Conservation (phyloP, 306 rosid species). For the Styphnolobium japonicum region DNA sequence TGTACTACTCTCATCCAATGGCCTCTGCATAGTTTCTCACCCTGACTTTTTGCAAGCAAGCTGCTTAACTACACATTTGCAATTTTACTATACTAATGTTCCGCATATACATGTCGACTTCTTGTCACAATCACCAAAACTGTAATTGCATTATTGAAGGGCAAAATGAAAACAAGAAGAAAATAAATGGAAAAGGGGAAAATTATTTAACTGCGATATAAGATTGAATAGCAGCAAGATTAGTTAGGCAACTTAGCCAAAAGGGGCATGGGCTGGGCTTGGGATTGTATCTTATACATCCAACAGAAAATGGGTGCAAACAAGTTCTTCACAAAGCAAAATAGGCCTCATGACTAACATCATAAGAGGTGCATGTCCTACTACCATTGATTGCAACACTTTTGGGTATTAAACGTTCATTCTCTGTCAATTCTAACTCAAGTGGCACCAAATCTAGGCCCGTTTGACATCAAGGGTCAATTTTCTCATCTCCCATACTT, state of each 20-base stretch:
- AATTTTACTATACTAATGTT: background rate
- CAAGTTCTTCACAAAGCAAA: background rate
- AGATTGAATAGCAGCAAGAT: background rate
- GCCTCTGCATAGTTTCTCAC: background rate
- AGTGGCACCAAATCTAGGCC: background rate
- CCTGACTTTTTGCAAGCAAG: conserved; percentile 11
- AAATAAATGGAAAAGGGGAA: background rate
- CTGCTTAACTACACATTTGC: background rate
- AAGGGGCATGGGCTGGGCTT: conserved; percentile 16
- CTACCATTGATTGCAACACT: background rate
- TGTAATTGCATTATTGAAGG: conserved; percentile 12
- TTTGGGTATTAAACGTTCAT: background rate
- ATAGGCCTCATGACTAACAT: background rate
- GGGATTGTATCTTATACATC: background rate
- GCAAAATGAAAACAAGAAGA: background rate
- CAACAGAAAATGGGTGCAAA: background rate
- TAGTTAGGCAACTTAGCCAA: background rate
- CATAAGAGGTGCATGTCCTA: background rate
- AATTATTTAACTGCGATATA: background rate
- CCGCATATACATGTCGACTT: background rate
- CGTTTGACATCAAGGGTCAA: background rate
- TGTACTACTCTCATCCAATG: background rate
- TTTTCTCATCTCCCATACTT: background rate
- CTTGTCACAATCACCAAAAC: background rate
- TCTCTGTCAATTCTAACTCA: too few species aligned